Evolutionary conservation across 805 yeast genomes (phyloP).

Genomic region (Candida succiphila): DNA sequence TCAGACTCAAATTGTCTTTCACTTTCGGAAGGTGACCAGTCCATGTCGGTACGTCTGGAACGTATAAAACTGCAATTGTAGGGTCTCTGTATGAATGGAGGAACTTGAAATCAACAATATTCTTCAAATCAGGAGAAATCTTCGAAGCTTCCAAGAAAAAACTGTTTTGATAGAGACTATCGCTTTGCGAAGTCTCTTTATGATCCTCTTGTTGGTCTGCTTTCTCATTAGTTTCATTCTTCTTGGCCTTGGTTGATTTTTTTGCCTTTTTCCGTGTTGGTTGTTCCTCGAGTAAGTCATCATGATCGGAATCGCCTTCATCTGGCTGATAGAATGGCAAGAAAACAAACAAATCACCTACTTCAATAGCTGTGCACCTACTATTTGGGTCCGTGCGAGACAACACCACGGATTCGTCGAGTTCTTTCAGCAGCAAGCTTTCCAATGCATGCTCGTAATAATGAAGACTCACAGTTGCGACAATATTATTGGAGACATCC

Average conservation of each 20-base stretch:
- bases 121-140: conserved; percentile 45
- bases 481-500: conserved; percentile 40
- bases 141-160: conserved; percentile 46
- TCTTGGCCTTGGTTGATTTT: conserved; percentile 3
- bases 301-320: conserved; percentile 31
- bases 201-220: conserved; percentile 4
- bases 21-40: conserved; percentile 56
- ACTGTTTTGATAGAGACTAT: conserved; percentile 40
- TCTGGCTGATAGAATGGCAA: conserved; percentile 48
- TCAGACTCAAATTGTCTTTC: conserved; percentile 53
- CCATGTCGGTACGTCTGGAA: conserved; percentile 45
- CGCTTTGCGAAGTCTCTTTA: too few species aligned
- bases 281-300: conserved; percentile 7
- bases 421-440: conserved; percentile 33
- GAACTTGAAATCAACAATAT: conserved; percentile 64
- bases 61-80: conserved; percentile 34
- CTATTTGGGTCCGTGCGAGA: conserved; percentile 55
- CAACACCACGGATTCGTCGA: conserved; percentile 26
- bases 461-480: conserved; percentile 76
- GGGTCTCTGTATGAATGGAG: conserved; percentile 73
- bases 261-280: conserved; percentile 8
- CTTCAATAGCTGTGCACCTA: conserved; percentile 46
- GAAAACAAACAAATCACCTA: conserved; percentile 61
- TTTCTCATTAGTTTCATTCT: background rate
- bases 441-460: conserved; percentile 69